Evolutionary conservation across 2,329 filamentous ascomycete species (phyloP), one percentile per base, ranked within the genome.

Genomic region (Penicillium sp.): DNA sequence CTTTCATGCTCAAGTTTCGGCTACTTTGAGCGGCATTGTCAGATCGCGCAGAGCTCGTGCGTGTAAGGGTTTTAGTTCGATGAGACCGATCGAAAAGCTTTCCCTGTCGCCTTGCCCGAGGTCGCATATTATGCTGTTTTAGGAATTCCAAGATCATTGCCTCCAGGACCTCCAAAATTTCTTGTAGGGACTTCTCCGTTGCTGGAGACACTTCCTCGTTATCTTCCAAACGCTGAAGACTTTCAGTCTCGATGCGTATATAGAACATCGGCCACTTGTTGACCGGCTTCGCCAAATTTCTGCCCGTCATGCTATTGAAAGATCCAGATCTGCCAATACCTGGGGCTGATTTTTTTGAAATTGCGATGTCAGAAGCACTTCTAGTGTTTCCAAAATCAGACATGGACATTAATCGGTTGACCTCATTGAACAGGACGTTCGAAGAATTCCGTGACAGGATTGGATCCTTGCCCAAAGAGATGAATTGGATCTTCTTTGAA

Each of bases 201-300:
- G 72, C 73, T 3, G 71, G 67, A 38, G 65, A 55, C 26, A 58
- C 33, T 30, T 80, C 58, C 28, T 22, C 79, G 13, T 83, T 79
- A 55, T 83, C 78, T 10, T 61, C 58, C 4, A 72, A 56, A 8
- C 60, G 62, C 1, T 85, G 71, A 13, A 82, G 58, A 19, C 76
- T 73, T n/a, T 80, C 75, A 11, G 83, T 69, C 2, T 81, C 78
- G 38, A 97, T 84, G 30, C 86, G 86, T n/a, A 98, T 78, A 68
- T 88, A 90, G 70, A 97, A 98, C 88, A 94, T 94, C 0, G 94
- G 93, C 87, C 92, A 95, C 54, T 87, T 85, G 70, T 97, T 92
- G 10, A 93, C 80, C 0, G 87, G 83, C 71, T 91, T 94, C 8
- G 81, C 83, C 13, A 77, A 68, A 7, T 75, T 76, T 69, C 81